Evolutionary conservation across 169 alveolate genomes (phyloP).

Genomic region (Eimeria tenella): DNA sequence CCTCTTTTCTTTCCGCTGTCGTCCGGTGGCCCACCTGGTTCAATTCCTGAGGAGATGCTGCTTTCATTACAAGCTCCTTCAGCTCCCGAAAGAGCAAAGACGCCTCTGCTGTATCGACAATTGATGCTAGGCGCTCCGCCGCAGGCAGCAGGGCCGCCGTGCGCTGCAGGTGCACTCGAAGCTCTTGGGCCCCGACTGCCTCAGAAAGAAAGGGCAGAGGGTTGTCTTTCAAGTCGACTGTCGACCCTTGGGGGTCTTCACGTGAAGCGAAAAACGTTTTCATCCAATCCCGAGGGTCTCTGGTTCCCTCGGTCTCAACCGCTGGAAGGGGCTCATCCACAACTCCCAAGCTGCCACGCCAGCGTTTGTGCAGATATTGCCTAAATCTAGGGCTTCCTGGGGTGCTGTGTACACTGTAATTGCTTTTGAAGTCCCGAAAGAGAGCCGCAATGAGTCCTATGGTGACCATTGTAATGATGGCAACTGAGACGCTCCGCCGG

Average conservation of each 20-base stretch:
- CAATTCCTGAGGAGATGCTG: background rate
- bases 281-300: background rate
- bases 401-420: background rate
- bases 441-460: background rate
- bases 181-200: background rate
- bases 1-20: background rate
- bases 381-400: background rate
- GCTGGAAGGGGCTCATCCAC: background rate
- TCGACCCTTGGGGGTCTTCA: background rate
- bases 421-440: background rate
- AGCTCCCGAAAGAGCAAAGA: background rate
- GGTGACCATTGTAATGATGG: background rate
- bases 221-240: background rate
- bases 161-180: slow-evolving; percentile 11
- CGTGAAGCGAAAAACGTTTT: background rate
- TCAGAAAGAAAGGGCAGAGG: background rate
- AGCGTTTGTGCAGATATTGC: background rate
- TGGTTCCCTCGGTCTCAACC: background rate
- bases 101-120: background rate
- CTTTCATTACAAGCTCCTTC: background rate
- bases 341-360: background rate
- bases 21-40: background rate
- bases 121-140: slow-evolving; percentile 28
- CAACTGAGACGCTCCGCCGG: background rate
- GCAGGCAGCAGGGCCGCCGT: slow-evolving; percentile 40